A percentile compares a stretch with the other conserved stretches of the same genome.
phyloP scores from a whole-genome alignment of 768 basidiomycete species.

The Lentinula sp. region DNA sequence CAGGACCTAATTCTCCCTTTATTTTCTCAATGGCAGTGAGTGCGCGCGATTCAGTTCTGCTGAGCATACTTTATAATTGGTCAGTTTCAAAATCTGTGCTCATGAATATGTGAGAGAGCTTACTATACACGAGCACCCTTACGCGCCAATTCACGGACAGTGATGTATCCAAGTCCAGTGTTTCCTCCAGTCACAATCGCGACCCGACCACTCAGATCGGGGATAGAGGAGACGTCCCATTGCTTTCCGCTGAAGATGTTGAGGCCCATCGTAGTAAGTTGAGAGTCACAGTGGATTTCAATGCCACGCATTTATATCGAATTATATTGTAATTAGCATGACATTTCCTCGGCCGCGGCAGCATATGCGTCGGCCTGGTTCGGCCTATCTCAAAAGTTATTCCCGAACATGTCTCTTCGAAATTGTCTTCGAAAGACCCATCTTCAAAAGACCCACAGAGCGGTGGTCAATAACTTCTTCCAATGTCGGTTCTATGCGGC shows the following conservation, averaged over 20 bases:
- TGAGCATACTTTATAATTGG: background rate
- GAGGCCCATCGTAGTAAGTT: background rate
- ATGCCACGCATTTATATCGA: too few species aligned
- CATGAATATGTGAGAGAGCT: background rate
- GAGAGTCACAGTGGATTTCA: too few species aligned
- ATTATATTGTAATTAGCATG: background rate
- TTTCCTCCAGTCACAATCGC: conserved; percentile 10
- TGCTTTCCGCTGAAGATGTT: background rate
- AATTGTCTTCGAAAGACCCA: background rate
- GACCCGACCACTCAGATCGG: conserved; percentile 1
- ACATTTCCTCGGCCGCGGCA: background rate
- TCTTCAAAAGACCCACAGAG: background rate
- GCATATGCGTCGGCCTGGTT: background rate
- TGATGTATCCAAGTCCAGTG: conserved; percentile 7
- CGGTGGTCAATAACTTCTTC: background rate
- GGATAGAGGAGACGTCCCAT: background rate
- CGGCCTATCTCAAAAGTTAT: background rate
- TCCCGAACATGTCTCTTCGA: background rate
- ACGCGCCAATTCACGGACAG: conserved; percentile 8
- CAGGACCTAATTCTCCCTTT: background rate
- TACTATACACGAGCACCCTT: conserved; percentile 8
- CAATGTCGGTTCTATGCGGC: background rate
- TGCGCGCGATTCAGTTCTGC: conserved; percentile 1
- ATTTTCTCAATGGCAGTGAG: conserved; percentile 6
- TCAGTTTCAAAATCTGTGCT: background rate